Evolutionary conservation across 306 rosid species (phyloP), one percentile per base, ranked within the genome.

Genomic region (Clitoria ternatea): DNA sequence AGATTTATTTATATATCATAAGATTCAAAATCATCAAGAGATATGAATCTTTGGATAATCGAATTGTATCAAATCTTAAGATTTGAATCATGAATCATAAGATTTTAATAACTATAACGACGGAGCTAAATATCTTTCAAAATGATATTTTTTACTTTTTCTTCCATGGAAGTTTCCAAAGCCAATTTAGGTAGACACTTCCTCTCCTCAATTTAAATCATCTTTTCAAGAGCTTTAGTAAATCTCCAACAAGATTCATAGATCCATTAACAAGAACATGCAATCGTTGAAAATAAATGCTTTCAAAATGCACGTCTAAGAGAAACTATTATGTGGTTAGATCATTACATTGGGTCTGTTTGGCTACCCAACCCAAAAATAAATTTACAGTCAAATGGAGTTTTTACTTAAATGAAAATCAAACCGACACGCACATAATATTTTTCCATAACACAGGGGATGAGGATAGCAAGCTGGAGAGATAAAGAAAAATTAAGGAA

Each of bases 211-310:
- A 70, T 47, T 36, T 18, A 35, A 65, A 55, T 77, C 82, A 77
- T 66, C 77, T 77, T 70, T 70, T 77, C 77, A 77, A 61, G 67
- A 77, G 73, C 68, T 70, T 77, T 42, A 77, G 61, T 0, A 77
- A 77, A 77, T 77, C 82, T 35, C 82, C 82, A 24, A 87, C 93
- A 67, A 87, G 74, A 84, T 90, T 92, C 72, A 90, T 62, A 10
- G 93, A 87, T 64, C 93, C 96, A 12, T 92, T 87, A 54, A 87
- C 96, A 63, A 90, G 96, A 59, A 90, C 92, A 92, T 90, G 83
- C 69, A 59, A 76, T 22, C 69, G 63, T 20, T 14, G 45, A 17
- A 12, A 72, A 54, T 42, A 66, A 50, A 48, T 60, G 13, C 26
- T 44, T 32, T 66, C 33, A 55, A 49, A 7, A 55, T 14, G 59